Base-by-base conservation (phyloP, 495 filamentous ascomycete genomes). In the Penicilliopsis zonata region DNA sequence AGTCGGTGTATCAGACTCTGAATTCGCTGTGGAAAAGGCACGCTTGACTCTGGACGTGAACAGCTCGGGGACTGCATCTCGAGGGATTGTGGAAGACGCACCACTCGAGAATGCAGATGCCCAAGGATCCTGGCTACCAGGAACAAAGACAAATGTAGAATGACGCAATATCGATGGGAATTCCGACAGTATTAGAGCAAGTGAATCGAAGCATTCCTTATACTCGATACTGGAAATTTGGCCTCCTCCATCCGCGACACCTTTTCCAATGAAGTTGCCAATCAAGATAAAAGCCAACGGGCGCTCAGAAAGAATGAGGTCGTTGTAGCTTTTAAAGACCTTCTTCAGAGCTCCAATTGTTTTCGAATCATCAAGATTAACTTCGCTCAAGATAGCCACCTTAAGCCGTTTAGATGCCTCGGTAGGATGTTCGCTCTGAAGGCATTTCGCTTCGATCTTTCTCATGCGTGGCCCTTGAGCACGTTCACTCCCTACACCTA, bases 121-220 rank as follows among this genome's bases (percentile, higher is more conserved):
- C 90, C 90, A 98, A 8, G 86, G 85, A 49, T 98, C 90, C 51
- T 93, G 92, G 49, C 95, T 88, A 24, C 88, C 88, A 2, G 90
- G 90, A 0, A 98, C 80, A 43, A 96, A 94, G 9, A 94, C 57
- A 42, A 94, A 92, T 0, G 82, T 87, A 2, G 82, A 76, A 13
- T 68, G 61, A 20, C 78, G 75, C n/a, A 94, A 67, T 5, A 96
- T 61, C 0, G 68, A 65, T n/a, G 82, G 86, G 52, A 83, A 94
- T 25, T 96, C 86, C 5, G 81, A 65, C n/a, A 98, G 59, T 1
- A 81, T 69, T 10, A 78, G 72, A 2, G 90, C 87, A 12, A 98
- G 70, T 4, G 73, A 69, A 57, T 96, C 82, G 46, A 94, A 96
- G 48, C 76, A 77, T 52, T 95, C 92, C 53, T 94, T 94, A 55